Percentiles rank a stretch among this genome's conserved stretches.
phyloP scores from a whole-genome alignment of 352 stramenopile species.

The Phytophthora brassicae region DNA sequence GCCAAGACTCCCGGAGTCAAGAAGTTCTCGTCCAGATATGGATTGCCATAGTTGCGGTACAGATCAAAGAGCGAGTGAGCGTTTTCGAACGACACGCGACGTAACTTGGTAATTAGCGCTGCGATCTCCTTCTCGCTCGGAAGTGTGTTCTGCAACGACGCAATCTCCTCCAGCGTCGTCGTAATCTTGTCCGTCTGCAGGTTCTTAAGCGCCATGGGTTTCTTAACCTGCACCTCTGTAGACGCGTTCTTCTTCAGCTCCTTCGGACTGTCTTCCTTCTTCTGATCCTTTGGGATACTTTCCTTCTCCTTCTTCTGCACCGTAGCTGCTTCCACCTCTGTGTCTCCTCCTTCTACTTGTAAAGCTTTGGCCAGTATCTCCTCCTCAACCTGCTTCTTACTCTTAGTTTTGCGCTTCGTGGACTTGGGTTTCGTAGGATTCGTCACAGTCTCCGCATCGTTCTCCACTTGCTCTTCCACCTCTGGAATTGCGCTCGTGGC shows the following conservation, averaged over 20 bases:
- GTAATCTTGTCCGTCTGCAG: constrained; percentile 66
- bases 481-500: too few relatives aligned
- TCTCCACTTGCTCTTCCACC: too few relatives aligned
- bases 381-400: constrained; percentile 40
- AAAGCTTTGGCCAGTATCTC: constrained; percentile 33
- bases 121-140: constrained; percentile 69
- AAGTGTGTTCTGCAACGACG: constrained; percentile 71
- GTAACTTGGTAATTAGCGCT: constrained; percentile 56
- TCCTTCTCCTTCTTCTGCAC: background rate
- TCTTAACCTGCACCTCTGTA: constrained; percentile 21
- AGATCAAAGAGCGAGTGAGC: constrained; percentile 81
- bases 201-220: constrained; percentile 37
- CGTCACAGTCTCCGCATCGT: too few relatives aligned
- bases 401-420: constrained; percentile 28
- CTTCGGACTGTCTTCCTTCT: constrained; percentile 20
- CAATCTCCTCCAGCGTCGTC: constrained; percentile 72
- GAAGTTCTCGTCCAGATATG: constrained; percentile 82
- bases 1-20: constrained; percentile 75
- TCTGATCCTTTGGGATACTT: too few relatives aligned
- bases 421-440: background rate
- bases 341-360: constrained; percentile 14
- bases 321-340: constrained; percentile 2
- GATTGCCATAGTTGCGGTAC: constrained; percentile 86
- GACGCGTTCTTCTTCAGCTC: constrained; percentile 6
- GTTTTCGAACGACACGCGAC: constrained; percentile 72